Evolutionary conservation across 352 stramenopile genomes (phyloP).

Genomic region (Pythium rhizo-oryzae): DNA sequence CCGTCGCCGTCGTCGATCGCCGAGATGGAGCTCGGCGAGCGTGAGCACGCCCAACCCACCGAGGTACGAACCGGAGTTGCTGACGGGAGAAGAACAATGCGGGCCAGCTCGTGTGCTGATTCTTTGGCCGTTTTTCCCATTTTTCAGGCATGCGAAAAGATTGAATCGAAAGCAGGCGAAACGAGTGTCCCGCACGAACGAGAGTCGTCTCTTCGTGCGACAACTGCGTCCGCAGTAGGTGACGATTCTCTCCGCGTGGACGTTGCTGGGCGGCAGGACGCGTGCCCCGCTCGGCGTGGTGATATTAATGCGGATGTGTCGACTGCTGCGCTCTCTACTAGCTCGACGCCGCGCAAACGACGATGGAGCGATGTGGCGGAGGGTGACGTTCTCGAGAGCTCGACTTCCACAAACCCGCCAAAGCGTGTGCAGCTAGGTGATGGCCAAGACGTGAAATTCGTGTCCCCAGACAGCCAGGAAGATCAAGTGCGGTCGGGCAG

Average conservation of each 20-base stretch:
- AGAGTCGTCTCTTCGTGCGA: neutral
- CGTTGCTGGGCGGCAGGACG: constrained; percentile 41
- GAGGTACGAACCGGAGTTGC: constrained; percentile 20
- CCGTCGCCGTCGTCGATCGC: constrained; percentile 67
- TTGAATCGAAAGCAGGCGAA: constrained; percentile 1
- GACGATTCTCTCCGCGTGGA: constrained; percentile 31
- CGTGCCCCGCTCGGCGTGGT: constrained; percentile 34
- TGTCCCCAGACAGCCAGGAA: constrained; percentile 13
- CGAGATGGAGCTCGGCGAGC: constrained; percentile 45
- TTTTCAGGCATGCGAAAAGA: neutral
- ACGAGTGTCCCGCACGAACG: neutral
- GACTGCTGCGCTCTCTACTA: constrained; percentile 58
- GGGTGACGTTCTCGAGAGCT: neutral
- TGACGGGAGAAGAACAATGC: neutral
- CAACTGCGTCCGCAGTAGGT: constrained; percentile 32
- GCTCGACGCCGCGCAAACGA: constrained; percentile 63
- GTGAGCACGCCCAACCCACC: neutral
- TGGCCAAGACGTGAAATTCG: constrained; percentile 21
- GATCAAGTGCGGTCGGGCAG: constrained; percentile 19
- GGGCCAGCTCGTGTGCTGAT: neutral
- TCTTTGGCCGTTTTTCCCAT: neutral
- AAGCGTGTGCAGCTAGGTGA: constrained; percentile 31
- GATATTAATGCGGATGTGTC: constrained; percentile 82
- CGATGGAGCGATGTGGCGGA: constrained; percentile 43
- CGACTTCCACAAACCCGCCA: neutral